phyloP scores from a whole-genome alignment of 2,329 filamentous ascomycete genomes.

The Huntiella abstrusa region DNA sequence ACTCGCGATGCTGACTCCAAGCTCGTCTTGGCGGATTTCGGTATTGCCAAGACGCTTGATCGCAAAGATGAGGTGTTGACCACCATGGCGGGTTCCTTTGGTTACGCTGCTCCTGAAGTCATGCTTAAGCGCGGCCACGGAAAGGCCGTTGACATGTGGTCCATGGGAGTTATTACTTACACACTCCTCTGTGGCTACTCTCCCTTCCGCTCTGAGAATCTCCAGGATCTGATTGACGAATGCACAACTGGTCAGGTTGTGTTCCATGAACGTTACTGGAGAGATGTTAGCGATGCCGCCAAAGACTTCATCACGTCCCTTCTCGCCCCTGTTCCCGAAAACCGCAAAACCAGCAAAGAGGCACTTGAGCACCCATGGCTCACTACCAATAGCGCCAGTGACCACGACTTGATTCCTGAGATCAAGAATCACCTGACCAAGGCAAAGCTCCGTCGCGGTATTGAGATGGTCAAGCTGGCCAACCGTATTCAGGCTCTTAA shows the following conservation, averaged over 20 bases:
- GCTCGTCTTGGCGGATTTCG: constrained; percentile 88
- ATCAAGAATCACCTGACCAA: constrained; percentile 86
- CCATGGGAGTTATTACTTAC: constrained; percentile 94
- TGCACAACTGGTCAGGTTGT: constrained; percentile 68
- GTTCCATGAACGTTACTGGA: constrained; percentile 98
- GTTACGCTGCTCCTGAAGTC: constrained; percentile 91
- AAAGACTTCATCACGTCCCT: constrained; percentile 82
- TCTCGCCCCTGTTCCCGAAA: constrained; percentile 57
- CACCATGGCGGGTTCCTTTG: constrained; percentile 97
- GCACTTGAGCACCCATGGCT: constrained; percentile 76
- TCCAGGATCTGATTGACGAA: constrained; percentile 86
- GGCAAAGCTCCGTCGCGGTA: constrained; percentile 76
- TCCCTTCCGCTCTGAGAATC: constrained; percentile 86
- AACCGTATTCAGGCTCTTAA: constrained; percentile 92
- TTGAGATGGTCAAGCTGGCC: constrained; percentile 87
- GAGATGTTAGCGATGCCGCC: constrained; percentile 84
- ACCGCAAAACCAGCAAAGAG: constrained; percentile 60
- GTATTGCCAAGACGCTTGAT: constrained; percentile 95
- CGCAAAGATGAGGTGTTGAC: constrained; percentile 79
- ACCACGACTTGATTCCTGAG: constrained; percentile 90
- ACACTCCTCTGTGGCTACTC: constrained; percentile 96
- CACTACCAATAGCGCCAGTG: constrained; percentile 73
- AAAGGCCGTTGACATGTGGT: constrained; percentile 99
- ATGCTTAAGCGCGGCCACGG: constrained; percentile 97
- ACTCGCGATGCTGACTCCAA: constrained; percentile 60